Conservation (phyloP, 805 yeast species). For the Naumovozyma castellii region DNA sequence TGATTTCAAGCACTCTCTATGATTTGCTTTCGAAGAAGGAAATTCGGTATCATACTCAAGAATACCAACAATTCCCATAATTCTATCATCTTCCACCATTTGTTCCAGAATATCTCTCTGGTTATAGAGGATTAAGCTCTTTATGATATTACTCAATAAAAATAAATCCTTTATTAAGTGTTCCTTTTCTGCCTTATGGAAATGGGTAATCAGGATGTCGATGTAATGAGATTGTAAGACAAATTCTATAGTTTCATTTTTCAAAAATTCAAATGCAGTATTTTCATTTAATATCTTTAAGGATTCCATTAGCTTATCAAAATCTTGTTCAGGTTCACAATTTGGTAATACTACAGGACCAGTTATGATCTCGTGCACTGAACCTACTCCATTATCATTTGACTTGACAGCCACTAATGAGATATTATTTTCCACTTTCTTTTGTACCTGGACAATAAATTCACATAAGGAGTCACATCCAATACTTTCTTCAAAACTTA, state of each 20-base stretch:
- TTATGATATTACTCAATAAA: slow-evolving; percentile 61
- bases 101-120: slow-evolving; percentile 53
- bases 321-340: slow-evolving; percentile 38
- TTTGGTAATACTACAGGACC: slow-evolving; percentile 72
- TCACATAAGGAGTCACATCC: slow-evolving; percentile 83
- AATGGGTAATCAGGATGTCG: slow-evolving; percentile 39
- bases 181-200: slow-evolving; percentile 46
- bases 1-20: slow-evolving; percentile 56
- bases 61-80: slow-evolving; percentile 62
- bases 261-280: slow-evolving; percentile 46
- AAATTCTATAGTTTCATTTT: slow-evolving; percentile 51
- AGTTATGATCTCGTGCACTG: slow-evolving; percentile 60
- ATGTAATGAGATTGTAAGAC: slow-evolving; percentile 49
- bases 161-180: slow-evolving; percentile 50
- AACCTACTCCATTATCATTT: slow-evolving; percentile 40
- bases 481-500: slow-evolving; percentile 83
- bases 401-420: slow-evolving; percentile 62
- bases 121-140: slow-evolving; percentile 60
- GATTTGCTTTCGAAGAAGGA: slow-evolving; percentile 72
- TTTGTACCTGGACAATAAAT: slow-evolving; percentile 62
- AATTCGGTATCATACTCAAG: slow-evolving; percentile 85
- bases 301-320: slow-evolving; percentile 40
- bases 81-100: slow-evolving; percentile 43
- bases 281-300: slow-evolving; percentile 51
- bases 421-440: slow-evolving; percentile 50